Evolutionary conservation across 1,284 basidiomycete genomes (phyloP), one percentile per base, ranked within the genome.

Genomic region (Hypsizygus ulmarius): DNA sequence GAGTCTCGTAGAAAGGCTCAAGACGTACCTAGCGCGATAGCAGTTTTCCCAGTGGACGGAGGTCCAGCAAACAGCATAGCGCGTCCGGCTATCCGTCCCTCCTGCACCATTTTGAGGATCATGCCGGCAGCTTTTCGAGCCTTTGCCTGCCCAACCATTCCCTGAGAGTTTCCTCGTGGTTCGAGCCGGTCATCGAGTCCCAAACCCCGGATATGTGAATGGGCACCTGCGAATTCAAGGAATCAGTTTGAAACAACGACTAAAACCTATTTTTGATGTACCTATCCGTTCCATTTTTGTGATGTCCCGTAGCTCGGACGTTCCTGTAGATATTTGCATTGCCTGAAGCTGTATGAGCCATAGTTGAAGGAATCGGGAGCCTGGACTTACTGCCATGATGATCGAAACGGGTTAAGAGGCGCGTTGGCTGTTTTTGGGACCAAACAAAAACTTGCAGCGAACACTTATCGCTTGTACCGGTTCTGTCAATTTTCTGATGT

Each of bases 231-330:
- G 52, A 33, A 52, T 46, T 33, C 19, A 42, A 50, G 14, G 19
- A 30, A 37, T 45, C 29, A 35, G 39, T 35, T 47, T 39, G 49
- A 47, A 49, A 32, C 18, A 43, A 29, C 15, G 10, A 47, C 35
- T 16, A 33, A 50, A 19, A 43, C 34, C 35, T 12, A 15, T 42
- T 38, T 25, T 39, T 34, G 18, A 49, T 77, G 50, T 47, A 87
- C 92, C 93, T 67, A 97, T 97, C 53, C 93, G 88, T 79, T 97
- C 93, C 82, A 96, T 93, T 77, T 93, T 94, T 46, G 93, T 94
- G 49, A 94, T 86, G 63, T 96, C 93, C 51, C 91, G 81, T 53
- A 94, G 68, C 66, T 90, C 86, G 36, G 85, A 80, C 39, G 84
- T 82, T 30, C 82, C 83, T 50, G 86, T 82, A 3, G 82, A 72